These are phyloP conservation scores for Candida anutae DNA, from an alignment of 1,139 yeast species.

Conservation along the genomic window DNA sequence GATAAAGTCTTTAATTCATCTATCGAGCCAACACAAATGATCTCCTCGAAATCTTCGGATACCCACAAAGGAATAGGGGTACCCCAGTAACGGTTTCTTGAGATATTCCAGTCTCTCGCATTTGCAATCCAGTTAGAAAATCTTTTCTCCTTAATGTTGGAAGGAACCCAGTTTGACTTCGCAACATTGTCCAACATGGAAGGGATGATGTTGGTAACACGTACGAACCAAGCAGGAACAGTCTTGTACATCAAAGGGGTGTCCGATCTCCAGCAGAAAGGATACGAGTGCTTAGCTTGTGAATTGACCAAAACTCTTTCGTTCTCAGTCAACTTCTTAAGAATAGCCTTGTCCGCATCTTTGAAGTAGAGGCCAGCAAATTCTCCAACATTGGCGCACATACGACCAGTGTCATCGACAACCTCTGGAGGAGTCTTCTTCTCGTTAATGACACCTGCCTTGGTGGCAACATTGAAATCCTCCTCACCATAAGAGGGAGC, in stretches of 20 bases:
- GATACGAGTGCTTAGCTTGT: constrained; percentile 92
- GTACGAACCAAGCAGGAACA: constrained; percentile 98
- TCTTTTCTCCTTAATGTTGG: constrained; percentile 82
- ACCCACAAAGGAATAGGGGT: constrained; percentile 98
- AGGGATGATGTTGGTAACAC: constrained; percentile 79
- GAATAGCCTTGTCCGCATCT: constrained; percentile 90
- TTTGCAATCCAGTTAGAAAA: constrained; percentile 96
- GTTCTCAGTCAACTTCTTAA: constrained; percentile 69
- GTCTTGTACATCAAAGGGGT: constrained; percentile 94
- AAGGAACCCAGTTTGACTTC: constrained; percentile 92
- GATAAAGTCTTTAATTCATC: constrained; percentile 78
- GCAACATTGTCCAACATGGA: constrained; percentile 83
- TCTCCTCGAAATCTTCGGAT: constrained; percentile 84
- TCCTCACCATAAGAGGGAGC: constrained; percentile 99
- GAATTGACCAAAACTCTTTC: constrained; percentile 72
- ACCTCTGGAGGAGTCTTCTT: constrained; percentile 81
- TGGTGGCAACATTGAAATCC: constrained; percentile 80
- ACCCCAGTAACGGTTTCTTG: constrained; percentile 99
- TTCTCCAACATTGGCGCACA: constrained; percentile 66
- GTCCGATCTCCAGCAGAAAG: constrained; percentile 99
- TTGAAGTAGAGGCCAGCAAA: constrained; percentile 84
- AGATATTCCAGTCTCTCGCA: constrained; percentile 98
- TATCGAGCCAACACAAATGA: constrained; percentile 88
- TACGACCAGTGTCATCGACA: constrained; percentile 84
- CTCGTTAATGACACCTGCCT: constrained; percentile 66